Percentiles rank a stretch among this genome's conserved stretches.
Conservation (phyloP, 2,329 filamentous ascomycete species). For the Clarireedia homoeocarpa region DNA sequence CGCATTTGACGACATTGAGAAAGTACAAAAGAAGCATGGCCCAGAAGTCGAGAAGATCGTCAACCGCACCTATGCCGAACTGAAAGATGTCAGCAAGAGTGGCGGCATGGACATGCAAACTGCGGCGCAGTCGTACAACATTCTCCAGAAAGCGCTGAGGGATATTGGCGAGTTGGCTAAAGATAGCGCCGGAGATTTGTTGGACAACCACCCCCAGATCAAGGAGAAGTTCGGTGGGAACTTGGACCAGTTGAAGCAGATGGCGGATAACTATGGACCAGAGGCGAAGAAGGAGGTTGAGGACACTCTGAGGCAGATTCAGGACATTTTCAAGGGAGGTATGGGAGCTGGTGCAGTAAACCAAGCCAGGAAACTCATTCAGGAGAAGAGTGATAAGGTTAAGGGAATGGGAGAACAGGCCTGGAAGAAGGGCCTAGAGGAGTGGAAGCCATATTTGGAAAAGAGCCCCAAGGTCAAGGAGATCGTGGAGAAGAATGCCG, state of each 20-base stretch:
- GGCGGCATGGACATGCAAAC: constrained; percentile 53
- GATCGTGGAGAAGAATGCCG: constrained; percentile 62
- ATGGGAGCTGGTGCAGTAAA: constrained; percentile 47
- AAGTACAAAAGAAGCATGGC: constrained; percentile 56
- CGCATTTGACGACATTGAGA: constrained; percentile 64
- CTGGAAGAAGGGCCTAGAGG: constrained; percentile 63
- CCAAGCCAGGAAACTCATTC: constrained; percentile 51
- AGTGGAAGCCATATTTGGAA: constrained; percentile 64
- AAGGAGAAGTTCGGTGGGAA: constrained; percentile 66
- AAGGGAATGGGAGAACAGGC: constrained; percentile 62
- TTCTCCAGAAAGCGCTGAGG: constrained; percentile 53
- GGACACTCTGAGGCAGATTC: constrained; percentile 60
- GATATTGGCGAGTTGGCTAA: constrained; percentile 53
- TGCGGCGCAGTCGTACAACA: constrained; percentile 51
- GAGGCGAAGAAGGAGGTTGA: constrained; percentile 72
- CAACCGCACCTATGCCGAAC: constrained; percentile 57
- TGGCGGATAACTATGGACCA: constrained; percentile 63
- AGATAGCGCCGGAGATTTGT: constrained; percentile 54
- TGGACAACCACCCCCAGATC: constrained; percentile 65
- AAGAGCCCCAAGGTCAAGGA: constrained; percentile 72
- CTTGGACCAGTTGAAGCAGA: constrained; percentile 59
- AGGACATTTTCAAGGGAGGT: constrained; percentile 55
- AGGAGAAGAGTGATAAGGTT: constrained; percentile 62
- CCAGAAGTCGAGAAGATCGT: constrained; percentile 65
- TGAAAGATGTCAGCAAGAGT: constrained; percentile 51